These are phyloP conservation scores for Maudiozyma pseudohumilis DNA, from an alignment of 805 yeast genomes.

Conservation along the genomic window DNA sequence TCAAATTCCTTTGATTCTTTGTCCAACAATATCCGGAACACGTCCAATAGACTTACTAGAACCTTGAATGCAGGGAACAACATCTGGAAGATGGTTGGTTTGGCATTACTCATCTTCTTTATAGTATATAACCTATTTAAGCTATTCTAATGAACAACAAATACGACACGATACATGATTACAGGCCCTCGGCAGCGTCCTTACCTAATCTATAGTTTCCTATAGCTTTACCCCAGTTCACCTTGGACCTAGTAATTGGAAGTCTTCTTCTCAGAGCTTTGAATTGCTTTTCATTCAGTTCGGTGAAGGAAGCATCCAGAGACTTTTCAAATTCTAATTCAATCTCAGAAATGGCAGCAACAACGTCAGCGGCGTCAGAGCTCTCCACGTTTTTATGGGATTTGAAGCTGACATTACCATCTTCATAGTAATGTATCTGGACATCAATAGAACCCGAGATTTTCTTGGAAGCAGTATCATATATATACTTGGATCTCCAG, in stretches of 20 bases:
- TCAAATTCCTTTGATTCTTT: conserved; percentile 44
- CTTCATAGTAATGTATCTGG: conserved; percentile 89
- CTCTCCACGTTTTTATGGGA: conserved; percentile 32
- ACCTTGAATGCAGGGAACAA: conserved; percentile 51
- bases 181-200: conserved; percentile 46
- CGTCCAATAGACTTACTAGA: conserved; percentile 44
- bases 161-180: neutral
- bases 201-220: conserved; percentile 83
- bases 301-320: conserved; percentile 52
- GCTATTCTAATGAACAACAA: conserved; percentile 30
- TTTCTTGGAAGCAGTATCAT: conserved; percentile 26
- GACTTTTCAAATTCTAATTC: conserved; percentile 67
- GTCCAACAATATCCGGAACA: conserved; percentile 38
- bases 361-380: conserved; percentile 17
- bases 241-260: conserved; percentile 84
- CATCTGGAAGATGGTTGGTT: conserved; percentile 47
- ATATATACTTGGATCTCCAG: conserved; percentile 64
- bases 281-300: conserved; percentile 71
- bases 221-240: conserved; percentile 92
- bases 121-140: conserved; percentile 47
- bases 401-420: conserved; percentile 82
- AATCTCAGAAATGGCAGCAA: conserved; percentile 39
- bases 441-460: conserved; percentile 49
- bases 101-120: conserved; percentile 45
- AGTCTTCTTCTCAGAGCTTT: conserved; percentile 81